phyloP scores from a whole-genome alignment of 352 stramenopile genomes.

The Phytophthora citricola region DNA sequence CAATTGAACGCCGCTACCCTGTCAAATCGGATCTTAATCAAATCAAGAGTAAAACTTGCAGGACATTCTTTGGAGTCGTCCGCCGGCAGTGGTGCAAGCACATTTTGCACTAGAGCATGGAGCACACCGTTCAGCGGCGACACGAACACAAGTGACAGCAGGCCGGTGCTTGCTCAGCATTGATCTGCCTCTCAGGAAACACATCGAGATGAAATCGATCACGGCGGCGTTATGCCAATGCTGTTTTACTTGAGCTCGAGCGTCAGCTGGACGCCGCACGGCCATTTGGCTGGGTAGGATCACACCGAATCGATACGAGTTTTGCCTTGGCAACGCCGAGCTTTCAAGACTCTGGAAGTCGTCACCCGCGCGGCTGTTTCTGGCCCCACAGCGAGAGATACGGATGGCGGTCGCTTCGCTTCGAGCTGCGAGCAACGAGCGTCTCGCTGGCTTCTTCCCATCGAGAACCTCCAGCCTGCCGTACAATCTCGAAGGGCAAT shows the following conservation, averaged over 20 bases:
- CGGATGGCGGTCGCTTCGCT: slow-evolving; percentile 23
- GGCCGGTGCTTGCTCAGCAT: slow-evolving; percentile 3
- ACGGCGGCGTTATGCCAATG: background rate
- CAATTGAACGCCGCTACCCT: slow-evolving; percentile 16
- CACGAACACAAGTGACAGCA: slow-evolving; percentile 18
- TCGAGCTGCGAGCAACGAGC: background rate
- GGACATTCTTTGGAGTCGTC: slow-evolving; percentile 22
- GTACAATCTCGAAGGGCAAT: background rate
- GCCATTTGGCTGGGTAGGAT: slow-evolving; percentile 24
- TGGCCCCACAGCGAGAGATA: slow-evolving; percentile 25
- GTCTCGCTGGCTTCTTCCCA: slow-evolving; percentile 24
- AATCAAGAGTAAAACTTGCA: background rate
- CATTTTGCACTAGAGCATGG: slow-evolving; percentile 13
- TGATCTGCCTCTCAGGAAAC: background rate
- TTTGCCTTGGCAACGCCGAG: background rate
- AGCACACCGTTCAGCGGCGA: slow-evolving; percentile 9
- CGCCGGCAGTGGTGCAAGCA: slow-evolving; percentile 16
- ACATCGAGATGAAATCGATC: slow-evolving; percentile 7
- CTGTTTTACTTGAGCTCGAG: slow-evolving; percentile 1
- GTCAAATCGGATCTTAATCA: background rate
- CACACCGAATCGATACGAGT: slow-evolving; percentile 18
- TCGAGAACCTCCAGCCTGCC: background rate
- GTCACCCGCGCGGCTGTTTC: slow-evolving; percentile 23
- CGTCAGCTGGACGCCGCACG: slow-evolving; percentile 13
- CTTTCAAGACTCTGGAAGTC: background rate